phyloP scores from a whole-genome alignment of 2,329 filamentous ascomycete species.

The Corynespora cassiicola region DNA sequence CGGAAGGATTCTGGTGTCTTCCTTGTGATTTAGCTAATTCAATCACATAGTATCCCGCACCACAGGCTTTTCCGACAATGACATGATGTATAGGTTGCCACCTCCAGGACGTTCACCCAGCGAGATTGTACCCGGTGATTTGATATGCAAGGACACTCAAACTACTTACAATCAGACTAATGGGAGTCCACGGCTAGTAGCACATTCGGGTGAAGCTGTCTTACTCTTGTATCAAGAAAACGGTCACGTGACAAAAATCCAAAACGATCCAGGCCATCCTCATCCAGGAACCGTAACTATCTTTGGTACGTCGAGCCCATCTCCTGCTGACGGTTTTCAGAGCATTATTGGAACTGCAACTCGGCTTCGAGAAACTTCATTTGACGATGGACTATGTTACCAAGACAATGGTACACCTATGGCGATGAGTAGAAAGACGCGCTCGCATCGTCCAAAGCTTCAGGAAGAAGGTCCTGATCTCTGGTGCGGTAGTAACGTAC shows the following conservation, averaged over 20 bases:
- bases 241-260: slow-evolving; percentile 12
- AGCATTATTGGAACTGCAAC: not conserved
- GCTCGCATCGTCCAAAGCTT: slow-evolving; percentile 1
- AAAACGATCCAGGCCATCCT: slow-evolving; percentile 6
- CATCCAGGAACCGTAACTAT: slow-evolving; percentile 7
- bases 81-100: slow-evolving; percentile 12
- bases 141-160: slow-evolving; percentile 12
- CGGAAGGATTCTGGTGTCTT: not conserved
- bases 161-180: slow-evolving; percentile 8
- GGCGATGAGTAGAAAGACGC: not conserved
- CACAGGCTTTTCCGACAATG: slow-evolving; percentile 3
- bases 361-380: not conserved
- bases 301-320: slow-evolving; percentile 5
- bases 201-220: slow-evolving; percentile 7
- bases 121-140: slow-evolving; percentile 4
- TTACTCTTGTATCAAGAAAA: slow-evolving; percentile 14
- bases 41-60: slow-evolving; percentile 2
- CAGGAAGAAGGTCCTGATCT: slow-evolving; percentile 7
- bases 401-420: slow-evolving; percentile 10
- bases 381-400: slow-evolving; percentile 11
- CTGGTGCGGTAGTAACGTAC: slow-evolving; percentile 6
- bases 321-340: slow-evolving; percentile 11
- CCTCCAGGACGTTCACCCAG: slow-evolving; percentile 1
- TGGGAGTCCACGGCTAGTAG: slow-evolving; percentile 8
- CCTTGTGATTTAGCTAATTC: not conserved